These are phyloP conservation scores for Solanum clarkiae DNA, from an alignment of 257 asterid genomes.

Conservation along the genomic window DNA sequence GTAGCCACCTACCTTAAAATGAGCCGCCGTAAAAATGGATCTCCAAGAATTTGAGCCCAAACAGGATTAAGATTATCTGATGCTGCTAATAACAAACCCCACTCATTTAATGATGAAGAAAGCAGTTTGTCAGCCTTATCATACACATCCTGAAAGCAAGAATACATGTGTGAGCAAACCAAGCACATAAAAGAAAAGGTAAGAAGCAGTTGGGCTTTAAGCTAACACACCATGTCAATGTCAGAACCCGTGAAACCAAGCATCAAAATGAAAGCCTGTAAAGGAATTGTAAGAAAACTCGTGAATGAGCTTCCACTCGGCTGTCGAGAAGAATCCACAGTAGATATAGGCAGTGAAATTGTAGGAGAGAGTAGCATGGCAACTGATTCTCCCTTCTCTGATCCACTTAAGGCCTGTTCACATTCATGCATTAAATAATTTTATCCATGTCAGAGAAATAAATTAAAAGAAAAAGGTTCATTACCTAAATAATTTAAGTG, in stretches of 20 bases:
- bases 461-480: neutral
- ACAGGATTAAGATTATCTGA: conserved; percentile 58
- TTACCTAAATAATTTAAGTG: neutral
- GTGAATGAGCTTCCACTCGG: conserved; percentile 78
- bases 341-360: conserved; percentile 48
- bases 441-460: neutral
- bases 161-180: neutral
- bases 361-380: conserved; percentile 84
- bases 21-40: conserved; percentile 83
- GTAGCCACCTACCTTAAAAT: conserved; percentile 48
- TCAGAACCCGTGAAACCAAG: conserved; percentile 71
- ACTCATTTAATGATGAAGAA: conserved; percentile 50
- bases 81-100: conserved; percentile 56
- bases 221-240: conserved; percentile 48
- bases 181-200: neutral
- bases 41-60: conserved; percentile 73
- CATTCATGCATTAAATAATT: neutral
- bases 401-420: conserved; percentile 63
- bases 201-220: neutral
- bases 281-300: conserved; percentile 76
- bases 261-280: conserved; percentile 70
- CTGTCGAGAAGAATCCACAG: conserved; percentile 55
- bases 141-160: conserved; percentile 55
- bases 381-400: conserved; percentile 87
- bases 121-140: conserved; percentile 61